These are phyloP conservation scores for Trametes sp. DNA, from an alignment of 1,284 basidiomycete genomes.

Conservation along the genomic window DNA sequence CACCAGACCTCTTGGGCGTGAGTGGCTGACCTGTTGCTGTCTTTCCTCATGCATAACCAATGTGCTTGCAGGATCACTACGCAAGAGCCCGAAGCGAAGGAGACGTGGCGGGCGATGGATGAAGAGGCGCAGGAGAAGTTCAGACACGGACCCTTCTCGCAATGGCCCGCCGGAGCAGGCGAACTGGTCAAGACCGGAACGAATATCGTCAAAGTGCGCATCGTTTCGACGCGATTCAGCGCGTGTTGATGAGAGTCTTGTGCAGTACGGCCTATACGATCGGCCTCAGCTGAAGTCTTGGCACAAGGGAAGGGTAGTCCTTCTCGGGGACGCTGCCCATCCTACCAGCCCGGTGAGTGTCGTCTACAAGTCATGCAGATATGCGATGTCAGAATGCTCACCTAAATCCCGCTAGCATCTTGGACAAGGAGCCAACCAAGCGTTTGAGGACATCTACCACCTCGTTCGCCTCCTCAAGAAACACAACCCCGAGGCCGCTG, in stretches of 20 bases:
- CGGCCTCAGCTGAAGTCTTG: slow-evolving; percentile 51
- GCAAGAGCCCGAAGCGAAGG: slow-evolving; percentile 49
- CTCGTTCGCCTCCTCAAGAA: slow-evolving; percentile 47
- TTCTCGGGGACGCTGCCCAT: slow-evolving; percentile 46
- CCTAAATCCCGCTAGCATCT: slow-evolving; percentile 46
- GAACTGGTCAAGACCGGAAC: slow-evolving; percentile 46
- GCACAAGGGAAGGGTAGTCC: slow-evolving; percentile 46
- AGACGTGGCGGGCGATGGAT: slow-evolving; percentile 52
- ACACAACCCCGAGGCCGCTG: slow-evolving; percentile 41
- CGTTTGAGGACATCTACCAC: slow-evolving; percentile 54
- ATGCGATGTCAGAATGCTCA: slow-evolving; percentile 7
- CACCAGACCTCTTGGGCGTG: slow-evolving; percentile 50
- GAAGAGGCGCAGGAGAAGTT: slow-evolving; percentile 42
- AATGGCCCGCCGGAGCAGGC: slow-evolving; percentile 47
- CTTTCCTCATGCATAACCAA: background rate
- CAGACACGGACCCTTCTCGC: slow-evolving; percentile 40
- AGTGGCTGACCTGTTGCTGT: slow-evolving; percentile 24
- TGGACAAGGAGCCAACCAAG: slow-evolving; percentile 58
- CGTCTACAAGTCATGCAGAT: background rate
- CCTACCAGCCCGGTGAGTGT: slow-evolving; percentile 22
- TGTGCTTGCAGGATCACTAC: slow-evolving; percentile 35
- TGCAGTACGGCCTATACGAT: slow-evolving; percentile 56
- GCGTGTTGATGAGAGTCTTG: background rate
- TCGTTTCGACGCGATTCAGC: background rate
- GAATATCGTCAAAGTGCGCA: slow-evolving; percentile 49